A percentile compares a stretch with the other conserved stretches of the same genome.
Evolutionary conservation across 1,284 basidiomycete genomes (phyloP).

Genomic region (Inonotus obliquus): DNA sequence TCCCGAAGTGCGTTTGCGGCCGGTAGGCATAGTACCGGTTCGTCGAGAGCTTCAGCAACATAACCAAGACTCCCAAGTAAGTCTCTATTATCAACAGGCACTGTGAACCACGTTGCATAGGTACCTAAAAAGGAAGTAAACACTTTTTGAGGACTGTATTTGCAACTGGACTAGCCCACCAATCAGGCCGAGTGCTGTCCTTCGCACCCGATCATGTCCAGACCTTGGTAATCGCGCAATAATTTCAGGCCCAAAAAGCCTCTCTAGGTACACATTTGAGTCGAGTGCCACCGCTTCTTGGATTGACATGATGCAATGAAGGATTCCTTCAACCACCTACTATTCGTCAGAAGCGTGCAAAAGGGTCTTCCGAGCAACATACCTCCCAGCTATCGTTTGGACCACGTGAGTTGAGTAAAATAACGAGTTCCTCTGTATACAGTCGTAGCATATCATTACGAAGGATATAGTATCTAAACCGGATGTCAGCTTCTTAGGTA

Average conservation of each 20-base stretch:
- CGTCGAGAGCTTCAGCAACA: constrained; percentile 66
- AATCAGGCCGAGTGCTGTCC: constrained; percentile 67
- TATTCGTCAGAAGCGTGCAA: not conserved
- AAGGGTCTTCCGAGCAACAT: constrained; percentile 21
- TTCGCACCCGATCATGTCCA: constrained; percentile 61
- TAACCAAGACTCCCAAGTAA: constrained; percentile 63
- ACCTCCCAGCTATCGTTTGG: constrained; percentile 66
- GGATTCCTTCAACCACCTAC: constrained; percentile 77
- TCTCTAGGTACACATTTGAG: constrained; percentile 55
- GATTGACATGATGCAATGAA: constrained; percentile 80
- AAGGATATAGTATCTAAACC: constrained; percentile 77
- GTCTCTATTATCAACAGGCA: constrained; percentile 40
- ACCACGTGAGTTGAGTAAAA: constrained; percentile 40
- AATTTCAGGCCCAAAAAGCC: constrained; percentile 67
- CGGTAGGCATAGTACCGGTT: constrained; percentile 58
- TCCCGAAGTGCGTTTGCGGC: constrained; percentile 81
- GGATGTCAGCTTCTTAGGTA: not conserved
- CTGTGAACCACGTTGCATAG: constrained; percentile 84
- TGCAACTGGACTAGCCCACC: constrained; percentile 37
- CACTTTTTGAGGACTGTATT: not conserved
- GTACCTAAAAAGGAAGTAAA: constrained; percentile 44
- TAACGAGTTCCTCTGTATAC: constrained; percentile 56
- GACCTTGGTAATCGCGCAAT: constrained; percentile 62
- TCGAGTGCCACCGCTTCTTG: constrained; percentile 84
- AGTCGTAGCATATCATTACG: constrained; percentile 75